A percentile compares a stretch with the other conserved stretches of the same genome.
Conservation (phyloP, 495 filamentous ascomycete species). For the Niebla homalea region DNA sequence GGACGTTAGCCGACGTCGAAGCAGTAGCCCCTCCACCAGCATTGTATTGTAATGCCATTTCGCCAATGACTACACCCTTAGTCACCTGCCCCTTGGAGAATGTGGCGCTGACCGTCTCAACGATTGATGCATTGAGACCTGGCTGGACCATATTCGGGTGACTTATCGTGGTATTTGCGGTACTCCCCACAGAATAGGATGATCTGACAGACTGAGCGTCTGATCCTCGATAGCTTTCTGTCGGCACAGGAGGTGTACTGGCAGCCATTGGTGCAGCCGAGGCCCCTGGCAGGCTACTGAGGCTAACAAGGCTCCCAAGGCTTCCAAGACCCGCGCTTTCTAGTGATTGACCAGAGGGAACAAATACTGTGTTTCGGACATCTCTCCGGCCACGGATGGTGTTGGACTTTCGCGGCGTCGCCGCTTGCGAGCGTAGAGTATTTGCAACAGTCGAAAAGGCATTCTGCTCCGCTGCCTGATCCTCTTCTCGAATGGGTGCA, state of each 20-base stretch:
- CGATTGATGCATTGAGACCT: slow-evolving; percentile 79
- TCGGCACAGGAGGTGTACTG: slow-evolving; percentile 16
- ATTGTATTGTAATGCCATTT: slow-evolving; percentile 82
- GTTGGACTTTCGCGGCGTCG: slow-evolving; percentile 49
- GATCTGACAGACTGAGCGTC: slow-evolving; percentile 91
- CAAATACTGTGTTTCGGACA: slow-evolving; percentile 77
- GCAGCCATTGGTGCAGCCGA: slow-evolving; percentile 31
- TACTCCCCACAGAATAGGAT: slow-evolving; percentile 60
- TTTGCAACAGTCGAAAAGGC: slow-evolving; percentile 88
- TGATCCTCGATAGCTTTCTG: slow-evolving; percentile 49
- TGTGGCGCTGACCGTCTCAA: slow-evolving; percentile 78
- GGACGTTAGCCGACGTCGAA: slow-evolving; percentile 47
- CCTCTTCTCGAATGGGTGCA: slow-evolving; percentile 85
- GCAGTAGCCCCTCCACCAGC: slow-evolving; percentile 34
- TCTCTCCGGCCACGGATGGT: slow-evolving; percentile 82
- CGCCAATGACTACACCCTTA: slow-evolving; percentile 67
- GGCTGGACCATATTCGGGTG: slow-evolving; percentile 74
- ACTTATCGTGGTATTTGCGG: slow-evolving; percentile 37
- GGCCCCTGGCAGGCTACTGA: slow-evolving; percentile 2
- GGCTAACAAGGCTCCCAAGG: neutral
- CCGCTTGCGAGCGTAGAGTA: slow-evolving; percentile 54
- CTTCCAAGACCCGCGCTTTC: slow-evolving; percentile 22
- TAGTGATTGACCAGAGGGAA: slow-evolving; percentile 37
- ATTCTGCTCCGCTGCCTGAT: slow-evolving; percentile 54
- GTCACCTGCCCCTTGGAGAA: slow-evolving; percentile 63